Evolutionary conservation across 176 grass and related monocot genomes (phyloP).

Genomic region (Zoysia japonica): DNA sequence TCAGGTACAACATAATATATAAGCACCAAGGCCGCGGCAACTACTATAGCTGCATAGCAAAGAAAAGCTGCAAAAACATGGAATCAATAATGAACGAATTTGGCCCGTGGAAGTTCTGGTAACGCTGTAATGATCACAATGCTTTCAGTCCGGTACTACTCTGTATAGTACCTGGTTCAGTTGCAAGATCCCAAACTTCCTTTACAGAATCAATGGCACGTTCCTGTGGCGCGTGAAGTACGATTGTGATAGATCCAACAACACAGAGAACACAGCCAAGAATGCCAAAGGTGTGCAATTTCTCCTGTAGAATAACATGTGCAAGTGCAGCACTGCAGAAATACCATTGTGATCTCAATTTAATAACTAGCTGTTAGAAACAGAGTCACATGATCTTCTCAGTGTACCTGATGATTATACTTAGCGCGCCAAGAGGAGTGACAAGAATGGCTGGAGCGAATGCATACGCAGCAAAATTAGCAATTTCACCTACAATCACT

Average conservation of each 20-base stretch:
- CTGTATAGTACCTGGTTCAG: slow-evolving; percentile 69
- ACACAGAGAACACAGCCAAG: slow-evolving; percentile 95
- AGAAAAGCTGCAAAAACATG: slow-evolving; percentile 72
- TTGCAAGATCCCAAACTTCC: slow-evolving; percentile 96
- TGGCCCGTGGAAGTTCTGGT: neutral
- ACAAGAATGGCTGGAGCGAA: slow-evolving; percentile 97
- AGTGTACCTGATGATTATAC: slow-evolving; percentile 94
- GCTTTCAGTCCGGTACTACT: neutral
- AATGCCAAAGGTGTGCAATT: slow-evolving; percentile 79
- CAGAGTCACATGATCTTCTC: slow-evolving; percentile 7
- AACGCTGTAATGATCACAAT: neutral
- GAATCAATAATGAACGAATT: slow-evolving; percentile 35
- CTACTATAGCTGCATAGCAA: slow-evolving; percentile 67
- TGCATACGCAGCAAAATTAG: slow-evolving; percentile 97
- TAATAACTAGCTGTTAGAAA: slow-evolving; percentile 25
- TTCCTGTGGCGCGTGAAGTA: slow-evolving; percentile 88
- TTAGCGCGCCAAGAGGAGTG: slow-evolving; percentile 94
- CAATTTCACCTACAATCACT: slow-evolving; percentile 97
- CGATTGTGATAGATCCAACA: slow-evolving; percentile 90
- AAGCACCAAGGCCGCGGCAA: slow-evolving; percentile 70
- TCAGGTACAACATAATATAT: slow-evolving; percentile 82
- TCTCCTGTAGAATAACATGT: slow-evolving; percentile 80
- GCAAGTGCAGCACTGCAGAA: slow-evolving; percentile 85
- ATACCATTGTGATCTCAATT: slow-evolving; percentile 27
- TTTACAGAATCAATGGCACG: slow-evolving; percentile 84